Base-by-base conservation (phyloP, 2,329 filamentous ascomycete genomes). In the Hortaea werneckii region DNA sequence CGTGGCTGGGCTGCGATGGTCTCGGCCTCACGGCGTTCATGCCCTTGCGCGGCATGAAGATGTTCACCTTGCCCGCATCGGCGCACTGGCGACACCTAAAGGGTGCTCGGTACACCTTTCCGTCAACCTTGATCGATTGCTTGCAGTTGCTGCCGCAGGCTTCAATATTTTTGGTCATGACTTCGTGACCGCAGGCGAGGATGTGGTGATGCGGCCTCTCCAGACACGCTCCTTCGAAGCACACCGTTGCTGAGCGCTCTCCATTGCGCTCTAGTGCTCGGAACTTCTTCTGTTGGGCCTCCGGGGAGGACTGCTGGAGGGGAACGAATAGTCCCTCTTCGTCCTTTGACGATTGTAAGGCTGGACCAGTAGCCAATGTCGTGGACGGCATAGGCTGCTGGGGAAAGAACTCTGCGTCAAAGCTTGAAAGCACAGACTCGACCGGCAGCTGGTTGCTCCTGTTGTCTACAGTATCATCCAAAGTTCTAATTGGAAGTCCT, bases 121-220 rank as follows among this genome's bases (percentile, higher is more conserved):
- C 39, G 7, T 9, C 13, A 13, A 12, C 40, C 20, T 37, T 29
- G 32, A n/a, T 30, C 4, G 40, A 42, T n/a, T n/a, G 11, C 27
- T 37, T 26, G 40, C 44, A 46, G 34, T 20, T 42, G 26, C n/a
- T 28, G 12, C 40, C 44, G 28, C 44, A 46, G n/a, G 20, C 8
- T 12, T 26, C 8, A 10, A 38, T 40, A 10, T 10, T 7, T 13
- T 9, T 5, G 9, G 40, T 38, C 11, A 34, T 12, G 7, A 40
- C 20, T 11, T 9, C 27, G 26, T 46, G 44, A 9, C 40, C 44
- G 29, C 44, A 46, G 5, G 28, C 9, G 12, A 46, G 13, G 12
- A n/a, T 11, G 40, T 46, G 44, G 11, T 13, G 20, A 29, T 37
- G 28, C 4, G 44, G 44, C 40, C 11, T n/a, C 7, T 20, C 12